phyloP scores from a whole-genome alignment of 2,329 filamentous ascomycete genomes.

The Cladosporium sp. region DNA sequence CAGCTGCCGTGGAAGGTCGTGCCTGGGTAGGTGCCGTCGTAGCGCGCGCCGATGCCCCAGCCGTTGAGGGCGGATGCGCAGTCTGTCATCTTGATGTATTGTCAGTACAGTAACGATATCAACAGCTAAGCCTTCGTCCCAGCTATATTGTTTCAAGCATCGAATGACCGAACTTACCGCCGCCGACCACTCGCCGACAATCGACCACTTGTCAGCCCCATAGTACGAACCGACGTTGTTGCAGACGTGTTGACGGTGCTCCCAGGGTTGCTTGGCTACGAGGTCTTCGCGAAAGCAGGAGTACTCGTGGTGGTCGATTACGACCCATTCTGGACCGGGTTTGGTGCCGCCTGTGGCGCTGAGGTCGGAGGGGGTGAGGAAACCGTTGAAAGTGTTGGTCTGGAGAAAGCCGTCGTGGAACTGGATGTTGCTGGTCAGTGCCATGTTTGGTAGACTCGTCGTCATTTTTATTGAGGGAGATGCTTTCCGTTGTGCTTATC shows the following conservation, averaged over 20 bases:
- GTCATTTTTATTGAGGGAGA: too few relatives aligned
- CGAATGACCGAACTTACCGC: conserved; percentile 18
- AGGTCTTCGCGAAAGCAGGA: conserved; percentile 55
- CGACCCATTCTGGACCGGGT: conserved; percentile 45
- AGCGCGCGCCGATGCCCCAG: conserved; percentile 55
- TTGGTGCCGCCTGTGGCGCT: conserved; percentile 28
- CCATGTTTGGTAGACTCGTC: too few relatives aligned
- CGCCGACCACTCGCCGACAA: conserved; percentile 45
- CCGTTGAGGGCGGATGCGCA: conserved; percentile 50
- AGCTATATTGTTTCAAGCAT: too few relatives aligned
- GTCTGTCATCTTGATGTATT: conserved; percentile 40
- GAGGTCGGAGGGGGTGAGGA: conserved; percentile 49
- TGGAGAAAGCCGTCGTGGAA: conserved; percentile 55
- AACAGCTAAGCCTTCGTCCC: too few relatives aligned
- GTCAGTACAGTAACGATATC: too few relatives aligned
- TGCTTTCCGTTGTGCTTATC: too few relatives aligned
- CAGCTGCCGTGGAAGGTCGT: conserved; percentile 52
- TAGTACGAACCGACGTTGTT: conserved; percentile 46
- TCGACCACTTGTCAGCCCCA: conserved; percentile 38
- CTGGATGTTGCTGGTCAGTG: too few relatives aligned
- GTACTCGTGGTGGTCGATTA: conserved; percentile 66
- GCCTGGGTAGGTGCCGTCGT: conserved; percentile 51
- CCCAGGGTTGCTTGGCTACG: conserved; percentile 45
- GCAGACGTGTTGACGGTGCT: conserved; percentile 56
- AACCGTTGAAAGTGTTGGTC: conserved; percentile 56